Evolutionary conservation across 2,329 filamentous ascomycete species (phyloP).

Genomic region (Verticillium dahliae): DNA sequence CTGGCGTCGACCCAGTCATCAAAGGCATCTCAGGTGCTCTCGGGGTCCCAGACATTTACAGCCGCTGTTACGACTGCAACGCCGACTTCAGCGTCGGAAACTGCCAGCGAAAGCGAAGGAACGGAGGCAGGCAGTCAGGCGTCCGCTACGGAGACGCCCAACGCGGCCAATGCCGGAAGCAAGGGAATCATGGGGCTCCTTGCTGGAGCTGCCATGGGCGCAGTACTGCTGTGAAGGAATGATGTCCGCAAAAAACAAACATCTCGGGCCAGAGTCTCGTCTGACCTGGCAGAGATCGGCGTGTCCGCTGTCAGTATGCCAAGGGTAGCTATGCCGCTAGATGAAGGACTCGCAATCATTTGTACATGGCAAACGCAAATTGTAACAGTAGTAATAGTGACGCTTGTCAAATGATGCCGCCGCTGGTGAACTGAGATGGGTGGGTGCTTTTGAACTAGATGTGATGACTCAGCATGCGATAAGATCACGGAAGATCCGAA

Average conservation of each 20-base stretch:
- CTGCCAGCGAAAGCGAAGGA: not conserved
- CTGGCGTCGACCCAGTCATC: not conserved
- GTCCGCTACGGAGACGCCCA: not conserved
- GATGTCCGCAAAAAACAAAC: not conserved
- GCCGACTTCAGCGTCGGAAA: not conserved
- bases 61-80: not conserved
- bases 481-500: constrained; percentile 1
- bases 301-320: too few species aligned
- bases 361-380: too few species aligned
- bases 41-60: not conserved
- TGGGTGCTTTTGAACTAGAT: too few species aligned
- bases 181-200: not conserved
- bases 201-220: not conserved
- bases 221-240: not conserved
- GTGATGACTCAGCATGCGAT: not conserved
- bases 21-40: not conserved
- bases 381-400: too few species aligned
- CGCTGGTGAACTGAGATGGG: too few species aligned
- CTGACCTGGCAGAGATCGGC: too few species aligned
- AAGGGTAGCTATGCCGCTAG: too few species aligned
- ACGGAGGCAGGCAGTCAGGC: not conserved
- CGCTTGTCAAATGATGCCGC: too few species aligned
- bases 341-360: too few species aligned
- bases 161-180: not conserved
- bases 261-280: too few species aligned